phyloP scores from a whole-genome alignment of 163 green algal genomes.

The Chlamydomonas reinhardtii region DNA sequence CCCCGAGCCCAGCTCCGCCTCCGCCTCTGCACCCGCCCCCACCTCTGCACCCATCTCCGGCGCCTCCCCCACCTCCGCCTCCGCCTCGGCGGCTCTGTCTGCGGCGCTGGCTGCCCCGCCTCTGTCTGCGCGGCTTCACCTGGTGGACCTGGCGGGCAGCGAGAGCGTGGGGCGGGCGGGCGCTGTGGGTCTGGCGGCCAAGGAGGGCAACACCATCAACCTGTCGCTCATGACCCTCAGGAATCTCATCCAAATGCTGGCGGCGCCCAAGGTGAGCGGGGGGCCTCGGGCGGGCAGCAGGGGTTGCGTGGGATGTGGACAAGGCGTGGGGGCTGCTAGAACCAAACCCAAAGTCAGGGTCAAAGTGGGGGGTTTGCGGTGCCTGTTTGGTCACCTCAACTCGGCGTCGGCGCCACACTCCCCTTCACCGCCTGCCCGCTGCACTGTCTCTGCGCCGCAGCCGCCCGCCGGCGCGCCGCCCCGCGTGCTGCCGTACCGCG shows the following conservation, averaged over 20 bases:
- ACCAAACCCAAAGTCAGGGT: too few species aligned
- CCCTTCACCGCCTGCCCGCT: too few species aligned
- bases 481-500: conserved; percentile 56
- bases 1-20: neutral
- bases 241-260: conserved; percentile 70
- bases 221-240: conserved; percentile 65
- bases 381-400: too few species aligned
- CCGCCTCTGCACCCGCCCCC: neutral
- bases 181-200: conserved; percentile 68
- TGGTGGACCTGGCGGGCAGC: conserved; percentile 95
- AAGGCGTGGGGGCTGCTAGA: too few species aligned
- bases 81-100: neutral
- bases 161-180: conserved; percentile 91
- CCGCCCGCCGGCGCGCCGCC: neutral
- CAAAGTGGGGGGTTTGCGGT: too few species aligned
- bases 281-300: neutral
- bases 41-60: neutral
- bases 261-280: conserved; percentile 22
- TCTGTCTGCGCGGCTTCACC: conserved; percentile 89
- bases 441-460: neutral
- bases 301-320: neutral
- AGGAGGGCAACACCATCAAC: conserved; percentile 75
- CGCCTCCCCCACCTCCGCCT: conserved; percentile 30
- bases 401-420: too few species aligned
- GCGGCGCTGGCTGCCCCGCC: conserved; percentile 18